Conservation (phyloP, 805 yeast species). For the Ogataea glucozyma region DNA sequence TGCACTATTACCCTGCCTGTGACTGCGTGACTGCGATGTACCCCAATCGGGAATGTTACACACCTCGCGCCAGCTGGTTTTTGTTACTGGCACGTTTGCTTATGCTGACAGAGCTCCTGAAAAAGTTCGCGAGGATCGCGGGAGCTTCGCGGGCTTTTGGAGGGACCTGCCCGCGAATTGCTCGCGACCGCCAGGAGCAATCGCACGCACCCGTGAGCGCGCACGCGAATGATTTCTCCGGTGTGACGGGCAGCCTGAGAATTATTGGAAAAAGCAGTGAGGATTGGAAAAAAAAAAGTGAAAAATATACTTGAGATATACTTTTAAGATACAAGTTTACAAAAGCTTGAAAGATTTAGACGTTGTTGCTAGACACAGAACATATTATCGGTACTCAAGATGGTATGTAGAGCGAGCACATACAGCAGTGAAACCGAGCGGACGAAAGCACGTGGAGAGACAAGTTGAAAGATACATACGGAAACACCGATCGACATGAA, state of each 20-base stretch:
- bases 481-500: neutral
- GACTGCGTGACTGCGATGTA: constrained; percentile 1
- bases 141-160: neutral
- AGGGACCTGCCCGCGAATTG: neutral
- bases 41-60: constrained; percentile 1
- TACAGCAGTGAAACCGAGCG: constrained; percentile 7
- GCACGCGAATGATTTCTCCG: neutral
- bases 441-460: neutral
- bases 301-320: constrained; percentile 5
- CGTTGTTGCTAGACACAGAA: constrained; percentile 9
- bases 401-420: constrained; percentile 14
- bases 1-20: neutral
- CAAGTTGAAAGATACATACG: too few relatives aligned
- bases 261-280: constrained; percentile 3
- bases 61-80: neutral
- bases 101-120: constrained; percentile 1
- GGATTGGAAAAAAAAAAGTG: constrained; percentile 7
- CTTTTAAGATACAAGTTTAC: constrained; percentile 3
- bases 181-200: neutral
- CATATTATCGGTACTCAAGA: constrained; percentile 11
- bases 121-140: neutral
- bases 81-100: constrained; percentile 4
- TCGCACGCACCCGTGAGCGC: neutral
- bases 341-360: constrained; percentile 4
- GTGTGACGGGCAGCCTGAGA: too few relatives aligned